Conservation (phyloP, 305 asterid genomes). For the Ajuga reptans region DNA sequence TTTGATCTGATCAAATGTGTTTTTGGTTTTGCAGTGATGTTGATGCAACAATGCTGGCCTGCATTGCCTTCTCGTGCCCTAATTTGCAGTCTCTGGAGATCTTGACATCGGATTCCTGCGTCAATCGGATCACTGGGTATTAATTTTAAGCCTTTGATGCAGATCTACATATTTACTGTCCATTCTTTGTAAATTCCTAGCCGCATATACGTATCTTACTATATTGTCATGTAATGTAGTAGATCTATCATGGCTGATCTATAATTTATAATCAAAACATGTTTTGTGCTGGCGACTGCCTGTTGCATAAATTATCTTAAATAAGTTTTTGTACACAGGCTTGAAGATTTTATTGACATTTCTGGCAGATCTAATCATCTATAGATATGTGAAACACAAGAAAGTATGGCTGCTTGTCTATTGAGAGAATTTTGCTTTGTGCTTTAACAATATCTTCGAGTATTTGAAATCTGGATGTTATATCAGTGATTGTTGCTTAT, state of each 20-base stretch:
- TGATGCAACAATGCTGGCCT: slow-evolving; percentile 84
- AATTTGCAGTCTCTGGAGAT: slow-evolving; percentile 74
- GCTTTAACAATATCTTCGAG: background rate
- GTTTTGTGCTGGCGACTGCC: background rate
- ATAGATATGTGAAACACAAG: background rate
- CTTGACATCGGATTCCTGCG: slow-evolving; percentile 41
- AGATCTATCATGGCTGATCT: background rate
- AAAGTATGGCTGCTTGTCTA: background rate
- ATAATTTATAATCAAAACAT: background rate
- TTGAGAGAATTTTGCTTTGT: background rate
- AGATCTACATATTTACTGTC: background rate
- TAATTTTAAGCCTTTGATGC: background rate
- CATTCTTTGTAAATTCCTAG: background rate
- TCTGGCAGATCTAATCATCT: background rate
- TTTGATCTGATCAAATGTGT: slow-evolving; percentile 20
- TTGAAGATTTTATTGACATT: background rate
- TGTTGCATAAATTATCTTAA: background rate
- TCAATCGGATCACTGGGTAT: slow-evolving; percentile 90
- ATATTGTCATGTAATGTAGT: background rate
- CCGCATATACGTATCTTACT: background rate
- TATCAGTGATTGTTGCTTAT: background rate
- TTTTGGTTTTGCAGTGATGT: slow-evolving; percentile 58
- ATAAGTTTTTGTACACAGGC: background rate
- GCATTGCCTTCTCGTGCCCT: slow-evolving; percentile 93
- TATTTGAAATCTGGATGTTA: background rate